Percentiles rank a stretch among this genome's conserved stretches.
phyloP scores from a whole-genome alignment of 768 basidiomycete species.

The Trichaptum fuscoviolaceum region DNA sequence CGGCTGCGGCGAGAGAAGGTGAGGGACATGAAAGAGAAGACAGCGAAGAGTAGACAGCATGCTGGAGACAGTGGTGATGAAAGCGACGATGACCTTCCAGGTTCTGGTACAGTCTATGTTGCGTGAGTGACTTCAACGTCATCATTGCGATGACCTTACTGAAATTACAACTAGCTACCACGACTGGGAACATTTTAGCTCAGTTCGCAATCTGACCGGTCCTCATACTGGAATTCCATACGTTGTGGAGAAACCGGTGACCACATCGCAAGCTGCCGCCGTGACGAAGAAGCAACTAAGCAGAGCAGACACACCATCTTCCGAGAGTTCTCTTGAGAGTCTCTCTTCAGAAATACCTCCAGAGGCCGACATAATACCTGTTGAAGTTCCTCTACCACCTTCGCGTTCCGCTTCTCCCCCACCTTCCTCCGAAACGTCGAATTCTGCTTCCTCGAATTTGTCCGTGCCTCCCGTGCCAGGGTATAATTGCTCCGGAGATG shows the following conservation, averaged over 20 bases:
- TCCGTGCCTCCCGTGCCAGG: background rate
- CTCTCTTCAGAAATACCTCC: conserved; percentile 4
- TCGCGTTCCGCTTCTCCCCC: conserved; percentile 29
- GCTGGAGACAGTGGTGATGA: conserved; percentile 22
- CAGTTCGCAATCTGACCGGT: conserved; percentile 81
- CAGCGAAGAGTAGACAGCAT: conserved; percentile 8
- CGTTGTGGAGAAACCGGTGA: conserved; percentile 45
- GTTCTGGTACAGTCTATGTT: conserved; percentile 61
- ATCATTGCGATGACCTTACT: conserved; percentile 7
- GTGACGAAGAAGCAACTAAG: conserved; percentile 28
- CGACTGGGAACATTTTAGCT: conserved; percentile 94
- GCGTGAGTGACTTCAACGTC: conserved; percentile 54
- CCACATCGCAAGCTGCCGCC: conserved; percentile 18
- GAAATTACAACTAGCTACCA: conserved; percentile 48
- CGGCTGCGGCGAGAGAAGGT: conserved; percentile 36
- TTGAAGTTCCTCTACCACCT: conserved; percentile 30
- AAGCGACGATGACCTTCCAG: conserved; percentile 16
- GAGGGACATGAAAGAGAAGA: conserved; percentile 24
- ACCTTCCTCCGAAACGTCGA: background rate
- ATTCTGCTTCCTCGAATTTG: background rate
- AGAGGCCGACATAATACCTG: conserved; percentile 11
- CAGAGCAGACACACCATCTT: conserved; percentile 17
- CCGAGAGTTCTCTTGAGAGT: conserved; percentile 22
- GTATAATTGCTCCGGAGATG: background rate
- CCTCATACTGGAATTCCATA: conserved; percentile 74